A percentile compares a stretch with the other conserved stretches of the same genome.
These are phyloP conservation scores for Lactuca saligna DNA, from an alignment of 129 eudicot species.

Conservation along the genomic window DNA sequence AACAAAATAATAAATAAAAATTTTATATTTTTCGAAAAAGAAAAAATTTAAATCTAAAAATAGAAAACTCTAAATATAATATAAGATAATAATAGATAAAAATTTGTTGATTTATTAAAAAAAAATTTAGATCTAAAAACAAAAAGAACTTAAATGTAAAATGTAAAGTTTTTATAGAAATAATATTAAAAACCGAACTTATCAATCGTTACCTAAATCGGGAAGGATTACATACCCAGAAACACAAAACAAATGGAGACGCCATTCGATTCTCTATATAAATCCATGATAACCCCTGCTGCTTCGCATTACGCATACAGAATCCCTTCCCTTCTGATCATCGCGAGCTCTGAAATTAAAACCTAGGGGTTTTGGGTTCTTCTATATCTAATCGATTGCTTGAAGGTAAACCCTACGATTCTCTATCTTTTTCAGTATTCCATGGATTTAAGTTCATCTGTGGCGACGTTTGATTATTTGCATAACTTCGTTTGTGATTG, in stretches of 20 bases:
- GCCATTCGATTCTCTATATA: conserved; percentile 2
- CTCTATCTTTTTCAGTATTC: not conserved
- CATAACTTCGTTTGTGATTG: conserved; percentile 8
- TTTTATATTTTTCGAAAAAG: too few species aligned
- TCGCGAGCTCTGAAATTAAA: not conserved
- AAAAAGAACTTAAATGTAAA: too few species aligned
- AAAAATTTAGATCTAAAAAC: too few species aligned
- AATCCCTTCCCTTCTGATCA: not conserved
- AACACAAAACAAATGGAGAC: not conserved
- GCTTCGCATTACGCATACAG: not conserved
- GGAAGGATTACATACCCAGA: not conserved
- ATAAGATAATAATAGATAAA: too few species aligned
- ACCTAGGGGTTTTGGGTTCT: not conserved
- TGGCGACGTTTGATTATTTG: not conserved
- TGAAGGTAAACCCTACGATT: conserved; percentile 12
- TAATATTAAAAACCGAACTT: too few species aligned
- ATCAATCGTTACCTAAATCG: conserved; percentile 2
- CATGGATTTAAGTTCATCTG: not conserved
- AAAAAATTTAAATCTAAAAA: too few species aligned
- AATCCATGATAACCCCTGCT: not conserved
- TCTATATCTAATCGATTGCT: not conserved
- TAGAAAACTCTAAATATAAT: too few species aligned
- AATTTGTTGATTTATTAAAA: too few species aligned
- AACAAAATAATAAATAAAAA: too few species aligned
- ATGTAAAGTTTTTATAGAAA: too few species aligned